These are phyloP conservation scores for Teratosphaeria nubilosa DNA, from an alignment of 2,329 filamentous ascomycete species.

Conservation along the genomic window DNA sequence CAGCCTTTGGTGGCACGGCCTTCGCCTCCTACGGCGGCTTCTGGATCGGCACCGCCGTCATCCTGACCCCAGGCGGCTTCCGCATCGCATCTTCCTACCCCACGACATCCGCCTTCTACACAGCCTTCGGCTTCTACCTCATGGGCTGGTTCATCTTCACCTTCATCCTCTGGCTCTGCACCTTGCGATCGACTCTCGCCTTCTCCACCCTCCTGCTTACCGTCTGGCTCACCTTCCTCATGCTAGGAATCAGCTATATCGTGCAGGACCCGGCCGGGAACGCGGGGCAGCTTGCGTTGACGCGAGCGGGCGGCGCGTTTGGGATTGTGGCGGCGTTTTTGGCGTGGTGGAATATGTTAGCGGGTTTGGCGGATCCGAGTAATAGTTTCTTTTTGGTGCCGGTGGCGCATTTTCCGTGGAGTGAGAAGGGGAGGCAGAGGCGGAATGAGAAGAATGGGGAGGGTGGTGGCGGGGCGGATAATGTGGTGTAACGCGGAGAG, in stretches of 20 bases:
- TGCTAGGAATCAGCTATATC: constrained; percentile 57
- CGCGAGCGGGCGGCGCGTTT: constrained; percentile 66
- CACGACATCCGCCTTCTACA: constrained; percentile 37
- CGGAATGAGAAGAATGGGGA: not conserved
- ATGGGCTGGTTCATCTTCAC: constrained; percentile 68
- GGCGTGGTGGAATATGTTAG: constrained; percentile 80
- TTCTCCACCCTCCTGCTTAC: constrained; percentile 71
- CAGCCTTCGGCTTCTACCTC: constrained; percentile 64
- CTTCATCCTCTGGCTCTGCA: constrained; percentile 61
- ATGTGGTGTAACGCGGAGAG: not conserved
- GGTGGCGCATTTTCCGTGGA: constrained; percentile 29
- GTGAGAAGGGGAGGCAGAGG: constrained; percentile 16
- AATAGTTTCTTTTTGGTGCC: constrained; percentile 21
- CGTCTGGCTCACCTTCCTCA: constrained; percentile 61
- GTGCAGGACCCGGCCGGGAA: constrained; percentile 23
- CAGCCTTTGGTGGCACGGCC: constrained; percentile 59
- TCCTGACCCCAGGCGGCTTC: constrained; percentile 59
- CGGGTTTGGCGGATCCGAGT: constrained; percentile 61
- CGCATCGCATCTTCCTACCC: constrained; percentile 42
- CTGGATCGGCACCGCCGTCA: constrained; percentile 67
- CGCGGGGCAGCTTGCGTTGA: constrained; percentile 19
- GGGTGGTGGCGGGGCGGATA: not conserved
- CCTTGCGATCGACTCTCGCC: constrained; percentile 64
- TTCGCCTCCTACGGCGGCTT: constrained; percentile 57
- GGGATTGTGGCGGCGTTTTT: constrained; percentile 59